These are phyloP conservation scores for Centella asiatica DNA, from an alignment of 129 eudicot genomes.

Conservation along the genomic window DNA sequence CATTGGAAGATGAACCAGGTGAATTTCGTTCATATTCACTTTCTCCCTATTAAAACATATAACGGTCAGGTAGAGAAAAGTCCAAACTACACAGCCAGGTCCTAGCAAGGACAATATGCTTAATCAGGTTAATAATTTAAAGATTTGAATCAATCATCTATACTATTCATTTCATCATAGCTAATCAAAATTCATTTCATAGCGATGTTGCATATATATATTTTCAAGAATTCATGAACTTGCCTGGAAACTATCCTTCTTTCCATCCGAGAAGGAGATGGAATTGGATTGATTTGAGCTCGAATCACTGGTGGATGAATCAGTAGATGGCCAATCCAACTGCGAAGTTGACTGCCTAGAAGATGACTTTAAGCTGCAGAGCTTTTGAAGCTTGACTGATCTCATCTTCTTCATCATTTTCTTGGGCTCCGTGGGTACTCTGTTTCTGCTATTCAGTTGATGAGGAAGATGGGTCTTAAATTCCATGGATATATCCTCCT, in stretches of 20 bases:
- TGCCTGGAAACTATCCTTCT: constrained; percentile 27
- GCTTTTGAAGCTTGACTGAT: constrained; percentile 25
- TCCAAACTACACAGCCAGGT: background rate
- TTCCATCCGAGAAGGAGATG: constrained; percentile 19
- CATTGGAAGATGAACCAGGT: constrained; percentile 35
- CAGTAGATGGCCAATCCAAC: constrained; percentile 6
- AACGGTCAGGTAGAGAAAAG: background rate
- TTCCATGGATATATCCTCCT: constrained; percentile 18
- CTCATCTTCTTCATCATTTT: constrained; percentile 27
- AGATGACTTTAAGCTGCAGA: constrained; percentile 15
- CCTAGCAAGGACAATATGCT: background rate
- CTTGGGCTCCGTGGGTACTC: constrained; percentile 26
- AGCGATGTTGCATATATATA: background rate
- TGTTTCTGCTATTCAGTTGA: constrained; percentile 14
- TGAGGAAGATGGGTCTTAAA: constrained; percentile 15
- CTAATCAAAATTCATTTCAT: background rate
- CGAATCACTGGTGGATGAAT: constrained; percentile 10
- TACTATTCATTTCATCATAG: too few species aligned
- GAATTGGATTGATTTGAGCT: background rate
- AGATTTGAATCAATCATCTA: background rate
- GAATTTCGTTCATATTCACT: constrained; percentile 52
- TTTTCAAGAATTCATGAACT: constrained; percentile 5
- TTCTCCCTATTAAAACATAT: constrained; percentile 36
- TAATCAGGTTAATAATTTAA: background rate
- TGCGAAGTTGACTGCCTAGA: constrained; percentile 15